Base-by-base conservation (phyloP, 2,329 filamentous ascomycete genomes). In the Cercospora sesami region DNA sequence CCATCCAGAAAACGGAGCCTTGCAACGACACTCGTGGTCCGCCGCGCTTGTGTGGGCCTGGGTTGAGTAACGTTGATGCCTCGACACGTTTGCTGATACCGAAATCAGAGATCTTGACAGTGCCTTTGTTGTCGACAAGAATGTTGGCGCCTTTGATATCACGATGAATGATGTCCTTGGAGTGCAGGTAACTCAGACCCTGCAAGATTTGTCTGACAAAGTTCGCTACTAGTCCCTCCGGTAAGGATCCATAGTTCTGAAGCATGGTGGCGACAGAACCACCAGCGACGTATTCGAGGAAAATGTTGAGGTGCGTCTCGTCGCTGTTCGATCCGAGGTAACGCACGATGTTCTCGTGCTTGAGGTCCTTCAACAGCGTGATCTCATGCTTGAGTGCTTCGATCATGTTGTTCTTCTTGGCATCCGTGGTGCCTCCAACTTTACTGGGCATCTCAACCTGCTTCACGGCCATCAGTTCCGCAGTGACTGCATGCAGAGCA, bases 121-220 rank as follows among this genome's bases (percentile, higher is more conserved):
- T 94, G 67, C 95, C 95, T 81, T 98, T 97, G 84, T 98, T 98
- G 83, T 99, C 95, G 66, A 99, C 95, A 5, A 99, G 89, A 73
- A 99, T 96, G 78, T 99, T 99, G 79, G 95, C 95, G 59, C 95
- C 95, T 83, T 99, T 99, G 86, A 99, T 98, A 78, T 99, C 95
- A 69, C 95, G 91, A 79, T 99, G 95, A 75, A 99, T 98, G 77
- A 99, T 99, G 78, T 97, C 95, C 72, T 90, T 89, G 77, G 90
- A 91, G 82, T 99, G 95, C 16, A 99, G 87, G 79, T 98, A 99
- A 3, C 92, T 94, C 31, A 99, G 86, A 58, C 95, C 95, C 36
- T 91, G 90, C 69, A 99, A 85, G 73, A 99, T 99, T 80, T 99
- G 95, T 36, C 94, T 90, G 61, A 98, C 94, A 78, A 99, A 99